Percentiles rank a stretch among this genome's conserved stretches.
These are phyloP conservation scores for Cryptosporidium sp. DNA, from an alignment of 169 alveolate species.

Conservation along the genomic window DNA sequence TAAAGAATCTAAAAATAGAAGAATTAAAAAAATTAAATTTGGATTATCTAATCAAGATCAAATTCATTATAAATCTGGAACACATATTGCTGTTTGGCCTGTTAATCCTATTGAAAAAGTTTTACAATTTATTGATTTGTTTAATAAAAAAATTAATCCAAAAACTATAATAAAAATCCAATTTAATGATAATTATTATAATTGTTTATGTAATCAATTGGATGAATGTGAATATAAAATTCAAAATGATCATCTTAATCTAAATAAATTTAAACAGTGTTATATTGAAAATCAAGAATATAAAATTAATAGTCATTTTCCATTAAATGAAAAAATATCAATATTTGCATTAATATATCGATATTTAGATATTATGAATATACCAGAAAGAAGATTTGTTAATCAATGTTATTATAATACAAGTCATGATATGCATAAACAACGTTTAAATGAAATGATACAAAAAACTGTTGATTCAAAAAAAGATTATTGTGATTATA, in stretches of 20 bases:
- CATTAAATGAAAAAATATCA: constrained; percentile 17
- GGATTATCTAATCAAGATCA: not conserved
- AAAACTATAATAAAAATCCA: constrained; percentile 11
- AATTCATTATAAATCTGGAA: constrained; percentile 25
- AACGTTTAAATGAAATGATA: constrained; percentile 37
- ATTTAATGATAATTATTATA: constrained; percentile 22
- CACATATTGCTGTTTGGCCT: constrained; percentile 66
- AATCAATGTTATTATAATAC: constrained; percentile 11
- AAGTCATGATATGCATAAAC: constrained; percentile 26
- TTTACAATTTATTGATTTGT: constrained; percentile 4
- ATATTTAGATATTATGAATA: constrained; percentile 48
- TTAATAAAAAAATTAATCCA: not conserved
- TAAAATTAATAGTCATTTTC: not conserved
- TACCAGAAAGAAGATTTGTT: constrained; percentile 67
- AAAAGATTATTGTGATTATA: constrained; percentile 61
- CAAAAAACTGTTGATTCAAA: constrained; percentile 48
- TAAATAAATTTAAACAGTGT: constrained; percentile 9
- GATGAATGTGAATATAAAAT: not conserved
- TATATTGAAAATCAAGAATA: not conserved
- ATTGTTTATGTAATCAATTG: constrained; percentile 1
- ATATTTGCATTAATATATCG: constrained; percentile 50
- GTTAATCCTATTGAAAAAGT: constrained; percentile 38
- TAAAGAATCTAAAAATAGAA: constrained; percentile 26
- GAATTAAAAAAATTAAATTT: constrained; percentile 20
- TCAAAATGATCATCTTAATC: no score